These are phyloP conservation scores for Oehlia diaphana DNA, from an alignment of 192 early-diverging fungal species.

Conservation along the genomic window DNA sequence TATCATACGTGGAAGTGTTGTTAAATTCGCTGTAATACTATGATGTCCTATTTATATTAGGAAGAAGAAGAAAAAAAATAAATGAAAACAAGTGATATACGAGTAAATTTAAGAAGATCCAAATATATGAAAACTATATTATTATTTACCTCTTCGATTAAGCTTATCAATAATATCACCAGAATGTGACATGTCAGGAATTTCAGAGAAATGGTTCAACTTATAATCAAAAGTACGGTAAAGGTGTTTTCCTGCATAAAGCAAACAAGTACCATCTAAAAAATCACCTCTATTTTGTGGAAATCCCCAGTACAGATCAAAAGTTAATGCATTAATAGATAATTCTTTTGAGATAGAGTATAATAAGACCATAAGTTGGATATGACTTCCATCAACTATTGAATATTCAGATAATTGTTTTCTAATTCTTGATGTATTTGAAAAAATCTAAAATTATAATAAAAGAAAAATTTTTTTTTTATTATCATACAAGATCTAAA, in stretches of 20 bases:
- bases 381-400: slow-evolving; percentile 15
- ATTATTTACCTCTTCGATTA: slow-evolving; percentile 13
- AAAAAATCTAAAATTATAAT: neutral
- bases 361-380: slow-evolving; percentile 28
- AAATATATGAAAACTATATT: neutral
- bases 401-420: slow-evolving; percentile 16
- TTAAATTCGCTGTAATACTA: slow-evolving; percentile 21
- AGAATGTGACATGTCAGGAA: slow-evolving; percentile 25
- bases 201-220: too few relatives aligned
- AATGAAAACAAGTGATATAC: too few relatives aligned
- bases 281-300: neutral
- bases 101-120: neutral
- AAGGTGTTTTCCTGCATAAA: neutral
- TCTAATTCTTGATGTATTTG: too few relatives aligned
- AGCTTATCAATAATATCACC: slow-evolving; percentile 27
- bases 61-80: too few relatives aligned
- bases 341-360: slow-evolving; percentile 17
- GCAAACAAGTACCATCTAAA: slow-evolving; percentile 32
- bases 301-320: slow-evolving; percentile 26
- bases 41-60: slow-evolving; percentile 22
- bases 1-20: neutral
- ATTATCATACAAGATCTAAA: too few relatives aligned
- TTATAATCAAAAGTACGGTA: slow-evolving; percentile 22
- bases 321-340: slow-evolving; percentile 9
- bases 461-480: neutral